A percentile compares a stretch with the other conserved stretches of the same genome.
These are phyloP conservation scores for Fusarium robinianum DNA, from an alignment of 2,329 filamentous ascomycete species.

Conservation along the genomic window DNA sequence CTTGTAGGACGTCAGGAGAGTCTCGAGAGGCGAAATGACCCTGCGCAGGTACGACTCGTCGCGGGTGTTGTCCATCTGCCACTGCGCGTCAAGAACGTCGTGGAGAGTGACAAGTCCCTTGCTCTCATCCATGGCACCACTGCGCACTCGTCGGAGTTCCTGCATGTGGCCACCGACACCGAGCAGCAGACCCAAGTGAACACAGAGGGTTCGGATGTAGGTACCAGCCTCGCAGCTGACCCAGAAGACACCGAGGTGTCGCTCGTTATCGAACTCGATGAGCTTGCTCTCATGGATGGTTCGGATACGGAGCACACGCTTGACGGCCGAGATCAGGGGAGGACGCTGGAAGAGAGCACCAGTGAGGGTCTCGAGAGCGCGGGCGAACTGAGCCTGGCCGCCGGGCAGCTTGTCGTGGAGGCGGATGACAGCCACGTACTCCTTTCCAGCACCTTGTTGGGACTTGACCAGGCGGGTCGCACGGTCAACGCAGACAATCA, in stretches of 20 bases:
- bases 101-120: constrained; percentile 91
- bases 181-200: constrained; percentile 77
- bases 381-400: constrained; percentile 88
- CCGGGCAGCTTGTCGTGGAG: constrained; percentile 95
- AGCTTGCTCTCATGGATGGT: constrained; percentile 98
- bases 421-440: constrained; percentile 95
- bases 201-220: constrained; percentile 97
- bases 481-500: constrained; percentile 95
- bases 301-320: constrained; percentile 96
- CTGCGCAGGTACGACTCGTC: constrained; percentile 91
- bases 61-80: constrained; percentile 91
- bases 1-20: constrained; percentile 90
- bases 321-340: constrained; percentile 96
- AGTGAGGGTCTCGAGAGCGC: constrained; percentile 92
- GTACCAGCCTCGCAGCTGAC: constrained; percentile 97
- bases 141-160: constrained; percentile 90
- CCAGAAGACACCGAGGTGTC: constrained; percentile 98
- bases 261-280: constrained; percentile 97
- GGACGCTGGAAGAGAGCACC: constrained; percentile 92
- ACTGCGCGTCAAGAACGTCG: constrained; percentile 86
- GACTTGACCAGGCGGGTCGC: constrained; percentile 98
- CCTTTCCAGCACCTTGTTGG: constrained; percentile 98
- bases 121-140: constrained; percentile 92
- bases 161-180: constrained; percentile 97
- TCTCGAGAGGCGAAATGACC: constrained; percentile 92